These are phyloP conservation scores for Allantophomopsis cytisporea DNA, from an alignment of 2,329 filamentous ascomycete species.

Conservation along the genomic window DNA sequence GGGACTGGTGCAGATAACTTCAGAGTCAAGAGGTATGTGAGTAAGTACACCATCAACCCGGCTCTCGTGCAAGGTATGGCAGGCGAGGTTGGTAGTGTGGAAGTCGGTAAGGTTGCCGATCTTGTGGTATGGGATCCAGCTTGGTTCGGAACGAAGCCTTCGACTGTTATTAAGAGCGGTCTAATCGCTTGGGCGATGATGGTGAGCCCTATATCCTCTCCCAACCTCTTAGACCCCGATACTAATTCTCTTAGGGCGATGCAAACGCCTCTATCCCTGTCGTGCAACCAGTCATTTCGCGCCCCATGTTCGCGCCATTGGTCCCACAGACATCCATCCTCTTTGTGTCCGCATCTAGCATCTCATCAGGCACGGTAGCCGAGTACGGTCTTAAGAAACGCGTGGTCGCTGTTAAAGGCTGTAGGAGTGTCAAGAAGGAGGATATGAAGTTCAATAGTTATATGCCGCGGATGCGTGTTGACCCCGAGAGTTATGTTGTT, in stretches of 20 bases:
- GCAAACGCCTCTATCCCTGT: slow-evolving; percentile 78
- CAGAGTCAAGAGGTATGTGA: slow-evolving; percentile 81
- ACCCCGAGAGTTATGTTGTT: slow-evolving; percentile 81
- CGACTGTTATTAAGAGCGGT: slow-evolving; percentile 72
- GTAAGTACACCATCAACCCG: slow-evolving; percentile 94
- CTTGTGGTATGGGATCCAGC: slow-evolving; percentile 76
- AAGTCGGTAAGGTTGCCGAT: slow-evolving; percentile 83
- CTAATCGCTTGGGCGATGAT: slow-evolving; percentile 75
- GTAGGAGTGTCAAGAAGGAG: slow-evolving; percentile 61
- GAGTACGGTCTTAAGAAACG: slow-evolving; percentile 67
- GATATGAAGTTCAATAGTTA: slow-evolving; percentile 85
- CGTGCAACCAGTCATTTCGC: slow-evolving; percentile 69
- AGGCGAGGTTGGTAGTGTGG: slow-evolving; percentile 75
- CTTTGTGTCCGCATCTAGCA: slow-evolving; percentile 66
- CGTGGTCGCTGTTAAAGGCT: slow-evolving; percentile 66
- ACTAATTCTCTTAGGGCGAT: slow-evolving; percentile 41
- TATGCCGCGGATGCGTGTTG: slow-evolving; percentile 80
- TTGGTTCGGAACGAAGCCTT: slow-evolving; percentile 80
- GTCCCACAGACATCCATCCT: slow-evolving; percentile 63
- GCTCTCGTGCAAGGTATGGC: slow-evolving; percentile 82
- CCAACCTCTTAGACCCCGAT: neutral
- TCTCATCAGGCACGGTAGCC: slow-evolving; percentile 52
- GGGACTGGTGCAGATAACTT: slow-evolving; percentile 78
- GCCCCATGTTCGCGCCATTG: slow-evolving; percentile 73
- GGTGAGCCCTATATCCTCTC: slow-evolving; percentile 32